phyloP scores from a whole-genome alignment of 164 flowering plant species.

The Kingdonia uniflora region DNA sequence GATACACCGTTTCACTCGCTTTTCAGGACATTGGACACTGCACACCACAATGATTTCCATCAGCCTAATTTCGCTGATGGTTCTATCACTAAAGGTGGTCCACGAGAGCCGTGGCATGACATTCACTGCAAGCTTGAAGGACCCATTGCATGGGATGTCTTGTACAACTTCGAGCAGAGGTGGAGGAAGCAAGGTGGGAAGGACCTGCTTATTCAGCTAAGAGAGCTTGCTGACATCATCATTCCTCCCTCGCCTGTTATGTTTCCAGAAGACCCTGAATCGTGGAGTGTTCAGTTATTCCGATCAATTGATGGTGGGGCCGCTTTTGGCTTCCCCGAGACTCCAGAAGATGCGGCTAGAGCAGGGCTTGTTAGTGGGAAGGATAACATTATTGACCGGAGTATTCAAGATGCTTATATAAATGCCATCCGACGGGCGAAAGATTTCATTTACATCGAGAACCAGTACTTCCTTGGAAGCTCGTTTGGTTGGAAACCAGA shows the following conservation, averaged over 20 bases:
- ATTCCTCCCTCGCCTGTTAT: slow-evolving; percentile 49
- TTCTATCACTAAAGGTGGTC: slow-evolving; percentile 59
- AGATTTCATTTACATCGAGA: slow-evolving; percentile 58
- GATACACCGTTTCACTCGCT: slow-evolving; percentile 60
- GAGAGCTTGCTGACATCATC: slow-evolving; percentile 31
- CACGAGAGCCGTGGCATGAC: slow-evolving; percentile 86
- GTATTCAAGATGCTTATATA: slow-evolving; percentile 76
- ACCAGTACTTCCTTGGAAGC: slow-evolving; percentile 79
- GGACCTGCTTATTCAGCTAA: slow-evolving; percentile 31
- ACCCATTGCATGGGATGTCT: slow-evolving; percentile 72
- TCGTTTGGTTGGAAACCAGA: slow-evolving; percentile 42
- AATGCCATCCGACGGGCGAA: slow-evolving; percentile 74
- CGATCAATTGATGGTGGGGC: slow-evolving; percentile 82
- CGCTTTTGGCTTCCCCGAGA: slow-evolving; percentile 57
- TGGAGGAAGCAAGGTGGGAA: slow-evolving; percentile 69
- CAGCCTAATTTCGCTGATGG: slow-evolving; percentile 58
- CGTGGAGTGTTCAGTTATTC: slow-evolving; percentile 71
- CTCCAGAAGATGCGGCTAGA: slow-evolving; percentile 50
- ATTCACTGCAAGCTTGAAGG: slow-evolving; percentile 68
- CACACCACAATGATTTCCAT: slow-evolving; percentile 60
- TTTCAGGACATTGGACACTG: slow-evolving; percentile 47
- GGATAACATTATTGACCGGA: slow-evolving; percentile 52
- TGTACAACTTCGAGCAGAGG: slow-evolving; percentile 69
- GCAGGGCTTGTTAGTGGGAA: slow-evolving; percentile 60
- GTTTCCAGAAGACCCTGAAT: slow-evolving; percentile 43